Evolutionary conservation across 768 basidiomycete genomes (phyloP), one percentile per base, ranked within the genome.

Genomic region (Suillus tomentosus): DNA sequence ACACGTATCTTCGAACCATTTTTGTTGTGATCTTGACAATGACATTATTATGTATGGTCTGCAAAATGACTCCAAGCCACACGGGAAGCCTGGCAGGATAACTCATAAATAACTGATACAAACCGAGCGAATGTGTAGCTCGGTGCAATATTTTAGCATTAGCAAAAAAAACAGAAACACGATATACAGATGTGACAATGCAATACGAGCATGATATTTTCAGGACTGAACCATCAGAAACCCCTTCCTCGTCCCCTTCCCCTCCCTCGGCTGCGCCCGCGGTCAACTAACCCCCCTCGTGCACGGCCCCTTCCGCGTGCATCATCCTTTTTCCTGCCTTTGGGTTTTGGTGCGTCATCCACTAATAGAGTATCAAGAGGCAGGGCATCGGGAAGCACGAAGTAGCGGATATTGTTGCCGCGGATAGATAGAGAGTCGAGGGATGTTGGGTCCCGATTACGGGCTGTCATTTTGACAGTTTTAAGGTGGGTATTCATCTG

Each of bases 401-500:
- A 96, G 79, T 98, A 98, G 60, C 96, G 90, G 72, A 99, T 87
- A 72, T 94, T 97, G 83, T 97, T 98, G 43, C 97, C 96, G 61
- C 96, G 88, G 73, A 99, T 96, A 43, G 95, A 95, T 57, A 99
- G 84, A 3, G 90, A 84, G 77, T 99, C 96, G 61, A 98, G 87
- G 24, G 92, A 81, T 34, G 88, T 79, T 5, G 95, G 93, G 62
- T 95, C 93, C 65, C 93, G 91, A 75, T 94, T 95, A 61, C 94
- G 88, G 37, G 88, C 84, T n/a, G 94, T 94, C 83, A 99, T 90
- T 80, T 97, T 98, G 68, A 99, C 93, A 56, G 95, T 94, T 82
- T 99, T 99, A 60, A 99, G 84, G 71, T 98, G 92, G 3, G 96
- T 99, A 81, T 98, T 99, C 96, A 99, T 99, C 73, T 96, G 95